phyloP scores from a whole-genome alignment of 2,329 filamentous ascomycete species.

The Cladophialophora bantiana region DNA sequence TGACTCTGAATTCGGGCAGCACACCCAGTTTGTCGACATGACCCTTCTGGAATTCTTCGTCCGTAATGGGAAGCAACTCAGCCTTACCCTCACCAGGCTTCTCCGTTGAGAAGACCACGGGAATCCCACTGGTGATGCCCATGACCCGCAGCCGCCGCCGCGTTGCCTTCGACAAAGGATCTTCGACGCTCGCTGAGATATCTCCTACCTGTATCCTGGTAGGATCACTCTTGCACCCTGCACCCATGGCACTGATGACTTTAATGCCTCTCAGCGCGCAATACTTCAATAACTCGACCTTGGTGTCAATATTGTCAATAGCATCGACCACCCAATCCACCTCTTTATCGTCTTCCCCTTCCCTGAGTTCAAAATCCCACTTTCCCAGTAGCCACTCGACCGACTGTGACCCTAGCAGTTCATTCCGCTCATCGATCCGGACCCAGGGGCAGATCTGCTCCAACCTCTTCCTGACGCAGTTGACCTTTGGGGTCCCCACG shows the following conservation, averaged over 20 bases:
- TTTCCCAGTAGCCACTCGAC: conserved; percentile 72
- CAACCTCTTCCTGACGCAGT: conserved; percentile 78
- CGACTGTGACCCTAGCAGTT: conserved; percentile 76
- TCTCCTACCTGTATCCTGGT: conserved; percentile 90
- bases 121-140: conserved; percentile 84
- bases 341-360: conserved; percentile 55
- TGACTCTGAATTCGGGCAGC: conserved; percentile 87
- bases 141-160: conserved; percentile 76
- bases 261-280: conserved; percentile 78
- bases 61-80: conserved; percentile 80
- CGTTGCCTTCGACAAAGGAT: conserved; percentile 85
- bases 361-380: conserved; percentile 63
- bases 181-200: conserved; percentile 85
- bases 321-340: conserved; percentile 95
- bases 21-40: conserved; percentile 85
- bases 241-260: conserved; percentile 95
- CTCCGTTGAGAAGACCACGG: conserved; percentile 91
- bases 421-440: conserved; percentile 81
- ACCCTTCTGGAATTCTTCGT: conserved; percentile 88
- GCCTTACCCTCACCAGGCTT: conserved; percentile 90
- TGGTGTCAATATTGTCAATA: conserved; percentile 98
- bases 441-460: conserved; percentile 92
- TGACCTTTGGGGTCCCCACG: conserved; percentile 90
- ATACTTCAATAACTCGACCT: conserved; percentile 87
- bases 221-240: conserved; percentile 87